Percentiles rank a stretch among this genome's conserved stretches.
phyloP scores from a whole-genome alignment of 1,284 basidiomycete species.

The Caloboletus firmus region DNA sequence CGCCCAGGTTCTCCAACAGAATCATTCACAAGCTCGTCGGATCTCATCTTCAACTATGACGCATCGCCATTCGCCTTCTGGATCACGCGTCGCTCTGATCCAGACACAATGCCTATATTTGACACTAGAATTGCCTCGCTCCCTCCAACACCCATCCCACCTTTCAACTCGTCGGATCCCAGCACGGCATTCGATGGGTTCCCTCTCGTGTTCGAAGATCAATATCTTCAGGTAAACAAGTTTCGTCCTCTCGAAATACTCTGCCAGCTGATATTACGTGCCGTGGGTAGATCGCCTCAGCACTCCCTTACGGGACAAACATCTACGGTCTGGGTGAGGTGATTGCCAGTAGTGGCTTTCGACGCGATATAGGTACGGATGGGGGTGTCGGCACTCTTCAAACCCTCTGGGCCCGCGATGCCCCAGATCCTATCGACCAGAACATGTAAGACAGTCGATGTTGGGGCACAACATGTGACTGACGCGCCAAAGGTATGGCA shows the following conservation, averaged over 20 bases:
- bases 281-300: slow-evolving; percentile 54
- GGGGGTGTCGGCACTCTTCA: slow-evolving; percentile 61
- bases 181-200: slow-evolving; percentile 57
- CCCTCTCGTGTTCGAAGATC: slow-evolving; percentile 75
- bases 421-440: slow-evolving; percentile 56
- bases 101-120: slow-evolving; percentile 61
- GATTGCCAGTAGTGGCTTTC: slow-evolving; percentile 64
- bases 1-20: slow-evolving; percentile 42
- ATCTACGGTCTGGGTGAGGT: slow-evolving; percentile 80
- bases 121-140: slow-evolving; percentile 66
- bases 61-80: slow-evolving; percentile 73
- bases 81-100: slow-evolving; percentile 66
- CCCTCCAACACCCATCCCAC: slow-evolving; percentile 53
- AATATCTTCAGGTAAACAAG: slow-evolving; percentile 52
- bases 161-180: slow-evolving; percentile 46
- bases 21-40: slow-evolving; percentile 43
- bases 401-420: slow-evolving; percentile 70
- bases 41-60: slow-evolving; percentile 70
- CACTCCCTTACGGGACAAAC: slow-evolving; percentile 64
- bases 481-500: slow-evolving; percentile 50
- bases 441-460: slow-evolving; percentile 50
- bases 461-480: background rate
- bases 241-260: background rate
- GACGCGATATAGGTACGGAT: slow-evolving; percentile 56
- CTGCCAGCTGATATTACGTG: background rate